Base-by-base conservation (phyloP, 2,329 filamentous ascomycete genomes). In the Talaromyces rugulosus region DNA sequence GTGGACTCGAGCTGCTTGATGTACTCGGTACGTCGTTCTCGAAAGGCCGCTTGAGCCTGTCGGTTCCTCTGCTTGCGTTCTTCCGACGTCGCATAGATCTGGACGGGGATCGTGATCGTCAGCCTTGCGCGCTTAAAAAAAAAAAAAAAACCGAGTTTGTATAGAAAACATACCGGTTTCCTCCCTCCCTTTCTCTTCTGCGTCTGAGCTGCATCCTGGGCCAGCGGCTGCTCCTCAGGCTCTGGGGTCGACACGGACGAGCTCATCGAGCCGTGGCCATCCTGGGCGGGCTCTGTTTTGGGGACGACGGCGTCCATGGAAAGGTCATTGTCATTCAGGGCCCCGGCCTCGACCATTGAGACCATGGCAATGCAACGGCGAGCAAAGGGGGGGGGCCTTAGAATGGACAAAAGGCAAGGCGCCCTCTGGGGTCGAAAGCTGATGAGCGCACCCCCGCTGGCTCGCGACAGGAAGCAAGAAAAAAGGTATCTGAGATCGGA, bases 71-170 rank as follows among this genome's bases (percentile, higher is more conserved):
- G 95, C 81, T 99, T 98, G 72, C 95, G 89, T 79, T 99, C 95
- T 78, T 99, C 95, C 11, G 95, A 98, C 40, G 95, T 99, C 60
- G 95, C 95, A 83, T 99, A 99, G 66, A 97, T 97, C 94, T 97
- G 67, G 27, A 44, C 16, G 28, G 2, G 23, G 23, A 23, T 23
- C 23, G 23, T 23, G 23, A 55, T 23, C 6, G 28, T 53, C 53
- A 61, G 59, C 23, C 11, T n/a, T 33, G 31, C 36, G 16, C 36
- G 2, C 14, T 6, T 5, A 1, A 5, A 6, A n/a, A 6, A n/a
- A n/a, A 40, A 8, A 40, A 1, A n/a, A 6, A 7, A 14, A 36
- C 1, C 16, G 3, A 40, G 23, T 23, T 23, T 23, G 23, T 23
- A 23, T 23, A 23, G 23, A 14, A 4, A 8, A 83, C 86, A 78